phyloP scores from a whole-genome alignment of 805 yeast genomes.

The Clavispora fructus region DNA sequence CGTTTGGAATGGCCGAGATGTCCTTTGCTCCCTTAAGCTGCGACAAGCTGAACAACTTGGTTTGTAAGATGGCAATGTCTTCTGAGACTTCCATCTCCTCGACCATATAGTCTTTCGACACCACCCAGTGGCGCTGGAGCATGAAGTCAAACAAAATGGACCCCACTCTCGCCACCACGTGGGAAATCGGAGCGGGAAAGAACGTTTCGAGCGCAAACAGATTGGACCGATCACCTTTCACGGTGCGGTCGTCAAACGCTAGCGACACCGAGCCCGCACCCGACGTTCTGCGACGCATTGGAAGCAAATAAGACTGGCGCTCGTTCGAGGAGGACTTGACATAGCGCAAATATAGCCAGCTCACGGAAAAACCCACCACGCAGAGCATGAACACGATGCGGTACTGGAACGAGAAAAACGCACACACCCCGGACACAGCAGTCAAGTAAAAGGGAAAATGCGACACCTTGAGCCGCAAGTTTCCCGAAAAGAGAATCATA shows the following conservation, averaged over 20 bases:
- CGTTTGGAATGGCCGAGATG: conserved; percentile 26
- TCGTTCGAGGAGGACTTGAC: conserved; percentile 39
- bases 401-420: conserved; percentile 22
- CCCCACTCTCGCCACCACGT: conserved; percentile 17
- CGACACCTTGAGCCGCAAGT: conserved; percentile 39
- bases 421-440: conserved; percentile 10
- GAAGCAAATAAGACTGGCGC: conserved; percentile 39
- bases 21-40: conserved; percentile 37
- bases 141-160: conserved; percentile 17
- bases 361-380: conserved; percentile 27
- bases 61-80: conserved; percentile 29
- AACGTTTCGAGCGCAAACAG: conserved; percentile 35
- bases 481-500: conserved; percentile 42
- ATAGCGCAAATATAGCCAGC: conserved; percentile 38
- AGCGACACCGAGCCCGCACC: conserved; percentile 3
- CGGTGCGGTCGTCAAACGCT: conserved; percentile 6
- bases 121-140: conserved; percentile 18
- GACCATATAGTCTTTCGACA: conserved; percentile 17
- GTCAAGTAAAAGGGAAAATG: conserved; percentile 32
- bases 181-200: conserved; percentile 37
- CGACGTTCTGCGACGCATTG: conserved; percentile 14
- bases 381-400: conserved; percentile 20
- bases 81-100: conserved; percentile 20
- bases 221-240: conserved; percentile 24
- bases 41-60: conserved; percentile 35